Evolutionary conservation across 345 rosid genomes (phyloP).

Genomic region (Linum trigynum): DNA sequence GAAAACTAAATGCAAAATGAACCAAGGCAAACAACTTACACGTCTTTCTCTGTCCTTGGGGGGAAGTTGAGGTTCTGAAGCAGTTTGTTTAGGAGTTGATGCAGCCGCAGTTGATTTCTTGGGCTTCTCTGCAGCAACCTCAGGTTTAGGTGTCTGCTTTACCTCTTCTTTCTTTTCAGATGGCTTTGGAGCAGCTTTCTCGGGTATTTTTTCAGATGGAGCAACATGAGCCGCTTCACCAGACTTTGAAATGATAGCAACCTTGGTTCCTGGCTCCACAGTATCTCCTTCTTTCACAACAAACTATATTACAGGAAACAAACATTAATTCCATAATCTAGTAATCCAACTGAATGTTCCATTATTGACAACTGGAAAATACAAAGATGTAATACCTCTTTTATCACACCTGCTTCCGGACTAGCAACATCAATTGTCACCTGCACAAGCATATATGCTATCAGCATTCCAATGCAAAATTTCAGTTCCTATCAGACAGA

Average conservation of each 20-base stretch:
- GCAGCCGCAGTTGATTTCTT: constrained; percentile 32
- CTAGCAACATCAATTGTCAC: constrained; percentile 83
- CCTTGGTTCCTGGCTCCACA: constrained; percentile 80
- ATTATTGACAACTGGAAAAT: neutral
- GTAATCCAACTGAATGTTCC: neutral
- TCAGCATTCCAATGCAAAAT: neutral
- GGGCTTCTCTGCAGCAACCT: constrained; percentile 38
- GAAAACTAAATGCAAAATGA: neutral
- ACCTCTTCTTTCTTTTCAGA: constrained; percentile 31
- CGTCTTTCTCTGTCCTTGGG: constrained; percentile 98
- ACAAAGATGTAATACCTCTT: constrained; percentile 39
- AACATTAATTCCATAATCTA: neutral
- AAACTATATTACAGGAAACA: constrained; percentile 29
- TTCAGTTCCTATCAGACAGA: neutral
- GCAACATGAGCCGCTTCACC: constrained; percentile 77
- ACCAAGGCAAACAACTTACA: constrained; percentile 30
- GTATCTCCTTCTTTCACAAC: constrained; percentile 94
- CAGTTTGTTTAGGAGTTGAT: constrained; percentile 53
- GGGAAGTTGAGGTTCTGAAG: constrained; percentile 91
- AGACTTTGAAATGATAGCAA: constrained; percentile 84
- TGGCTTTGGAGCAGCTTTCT: constrained; percentile 44
- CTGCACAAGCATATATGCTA: constrained; percentile 17
- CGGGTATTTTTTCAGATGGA: constrained; percentile 52
- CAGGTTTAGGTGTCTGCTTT: constrained; percentile 42
- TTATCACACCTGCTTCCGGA: constrained; percentile 74